phyloP scores from a whole-genome alignment of 1,284 basidiomycete species.

The Leccinum pachyderme region DNA sequence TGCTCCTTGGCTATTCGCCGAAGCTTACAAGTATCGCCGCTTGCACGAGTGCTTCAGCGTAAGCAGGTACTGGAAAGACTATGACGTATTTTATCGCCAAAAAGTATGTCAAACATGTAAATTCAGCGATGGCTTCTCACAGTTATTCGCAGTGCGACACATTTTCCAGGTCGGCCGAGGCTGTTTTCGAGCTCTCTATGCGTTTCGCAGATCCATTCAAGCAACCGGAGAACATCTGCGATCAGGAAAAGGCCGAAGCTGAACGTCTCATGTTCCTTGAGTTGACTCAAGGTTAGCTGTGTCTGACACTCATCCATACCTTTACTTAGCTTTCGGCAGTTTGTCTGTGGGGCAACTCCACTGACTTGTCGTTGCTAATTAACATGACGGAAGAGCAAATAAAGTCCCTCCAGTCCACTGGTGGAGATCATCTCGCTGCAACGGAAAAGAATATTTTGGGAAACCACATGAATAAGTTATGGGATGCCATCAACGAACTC shows the following conservation, averaged over 20 bases:
- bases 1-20: slow-evolving; percentile 93
- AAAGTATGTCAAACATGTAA: slow-evolving; percentile 49
- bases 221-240: slow-evolving; percentile 54
- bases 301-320: not conserved
- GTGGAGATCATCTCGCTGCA: slow-evolving; percentile 91
- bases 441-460: slow-evolving; percentile 96
- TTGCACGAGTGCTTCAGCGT: slow-evolving; percentile 95
- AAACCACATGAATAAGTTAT: slow-evolving; percentile 78
- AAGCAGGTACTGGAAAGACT: slow-evolving; percentile 89
- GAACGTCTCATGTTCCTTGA: slow-evolving; percentile 92
- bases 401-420: slow-evolving; percentile 95
- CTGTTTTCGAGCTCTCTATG: slow-evolving; percentile 93
- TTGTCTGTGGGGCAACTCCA: slow-evolving; percentile 96
- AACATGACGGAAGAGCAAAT: slow-evolving; percentile 99
- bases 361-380: slow-evolving; percentile 92
- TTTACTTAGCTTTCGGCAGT: slow-evolving; percentile 46
- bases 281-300: slow-evolving; percentile 73
- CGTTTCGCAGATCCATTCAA: slow-evolving; percentile 89
- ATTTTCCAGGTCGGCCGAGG: slow-evolving; percentile 88
- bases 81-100: slow-evolving; percentile 90
- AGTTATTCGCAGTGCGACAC: slow-evolving; percentile 75
- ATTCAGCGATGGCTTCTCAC: slow-evolving; percentile 3
- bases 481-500: slow-evolving; percentile 78
- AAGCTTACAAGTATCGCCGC: slow-evolving; percentile 97
- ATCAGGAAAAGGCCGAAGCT: slow-evolving; percentile 66